These are phyloP conservation scores for Saturnispora sanitii DNA, from an alignment of 805 yeast genomes.

Conservation along the genomic window DNA sequence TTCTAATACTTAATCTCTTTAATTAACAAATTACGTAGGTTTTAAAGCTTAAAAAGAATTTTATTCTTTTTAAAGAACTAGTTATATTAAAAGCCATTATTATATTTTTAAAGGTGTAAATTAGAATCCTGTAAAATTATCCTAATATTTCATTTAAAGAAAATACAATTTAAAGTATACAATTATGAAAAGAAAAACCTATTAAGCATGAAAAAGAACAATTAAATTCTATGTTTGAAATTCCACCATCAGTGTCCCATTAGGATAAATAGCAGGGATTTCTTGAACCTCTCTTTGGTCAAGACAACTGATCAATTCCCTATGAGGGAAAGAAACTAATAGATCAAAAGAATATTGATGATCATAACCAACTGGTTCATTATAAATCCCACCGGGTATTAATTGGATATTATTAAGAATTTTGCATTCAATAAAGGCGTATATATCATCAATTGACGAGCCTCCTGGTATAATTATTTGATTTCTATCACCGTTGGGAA, in stretches of 20 bases:
- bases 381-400: conserved; percentile 23
- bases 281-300: conserved; percentile 29
- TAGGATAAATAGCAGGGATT: conserved; percentile 46
- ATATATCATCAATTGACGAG: conserved; percentile 49
- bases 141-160: no score
- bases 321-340: conserved; percentile 44
- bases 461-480: conserved; percentile 38
- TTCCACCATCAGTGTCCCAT: conserved; percentile 37
- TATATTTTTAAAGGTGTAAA: no score
- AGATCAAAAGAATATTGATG: conserved; percentile 43
- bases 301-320: conserved; percentile 33
- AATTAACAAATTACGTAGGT: no score
- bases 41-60: no score
- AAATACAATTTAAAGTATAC: no score
- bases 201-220: no score
- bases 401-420: conserved; percentile 19
- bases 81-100: no score
- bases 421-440: conserved; percentile 56
- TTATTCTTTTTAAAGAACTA: no score
- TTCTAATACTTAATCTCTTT: no score
- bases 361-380: conserved; percentile 26
- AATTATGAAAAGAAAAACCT: no score
- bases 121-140: no score
- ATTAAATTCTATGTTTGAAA: no score
- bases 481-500: conserved; percentile 53